Evolutionary conservation across 208 protist species (phyloP).

Genomic region (Porcisia deanei): DNA sequence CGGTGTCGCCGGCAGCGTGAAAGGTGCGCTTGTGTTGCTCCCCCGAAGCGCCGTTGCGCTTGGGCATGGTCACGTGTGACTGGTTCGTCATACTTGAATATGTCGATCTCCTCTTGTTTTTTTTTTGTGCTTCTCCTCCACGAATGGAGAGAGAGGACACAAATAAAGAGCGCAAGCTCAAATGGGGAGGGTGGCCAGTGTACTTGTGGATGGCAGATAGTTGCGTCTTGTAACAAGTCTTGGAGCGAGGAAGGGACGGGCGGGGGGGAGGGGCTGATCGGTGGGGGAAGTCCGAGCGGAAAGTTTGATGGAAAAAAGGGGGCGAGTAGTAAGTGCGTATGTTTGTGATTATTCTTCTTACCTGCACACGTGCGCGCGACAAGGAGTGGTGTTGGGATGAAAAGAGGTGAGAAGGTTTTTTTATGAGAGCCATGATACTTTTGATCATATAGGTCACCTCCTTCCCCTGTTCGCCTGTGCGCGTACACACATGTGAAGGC

Average conservation of each 20-base stretch:
- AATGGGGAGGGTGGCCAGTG: no score
- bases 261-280: not conserved
- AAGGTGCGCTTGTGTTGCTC: constrained; percentile 22
- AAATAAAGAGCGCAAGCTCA: not conserved
- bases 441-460: not conserved
- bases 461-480: not conserved
- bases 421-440: not conserved
- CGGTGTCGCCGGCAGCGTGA: constrained; percentile 1
- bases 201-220: no score
- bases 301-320: not conserved
- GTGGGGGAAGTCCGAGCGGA: not conserved
- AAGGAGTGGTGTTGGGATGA: not conserved
- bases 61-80: constrained; percentile 1
- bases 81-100: constrained; percentile 9
- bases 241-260: not conserved
- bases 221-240: not conserved
- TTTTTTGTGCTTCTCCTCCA: not conserved
- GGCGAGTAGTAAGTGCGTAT: not conserved
- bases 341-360: not conserved
- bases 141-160: not conserved
- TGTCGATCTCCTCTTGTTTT: not conserved
- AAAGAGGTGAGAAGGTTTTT: not conserved
- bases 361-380: not conserved
- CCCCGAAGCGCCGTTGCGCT: not conserved
- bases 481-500: not conserved